These are phyloP conservation scores for Capsicum rhomboideum DNA, from an alignment of 257 asterid species.

Conservation along the genomic window DNA sequence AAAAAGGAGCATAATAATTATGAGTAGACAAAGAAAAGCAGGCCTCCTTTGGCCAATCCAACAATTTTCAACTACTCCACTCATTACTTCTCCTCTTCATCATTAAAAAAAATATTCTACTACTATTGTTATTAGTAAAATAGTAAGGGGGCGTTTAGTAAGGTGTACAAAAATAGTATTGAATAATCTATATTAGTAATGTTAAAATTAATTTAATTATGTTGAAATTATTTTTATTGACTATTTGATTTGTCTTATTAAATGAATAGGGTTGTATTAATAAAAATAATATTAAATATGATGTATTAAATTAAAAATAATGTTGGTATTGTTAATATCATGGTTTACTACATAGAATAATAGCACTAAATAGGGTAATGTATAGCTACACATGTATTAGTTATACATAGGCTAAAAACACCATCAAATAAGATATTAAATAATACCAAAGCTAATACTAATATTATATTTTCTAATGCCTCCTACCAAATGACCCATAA, in stretches of 20 bases:
- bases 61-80: conserved; percentile 13
- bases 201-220: not conserved
- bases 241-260: not conserved
- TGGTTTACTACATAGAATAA: too few relatives aligned
- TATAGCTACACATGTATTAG: too few relatives aligned
- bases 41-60: conserved; percentile 6
- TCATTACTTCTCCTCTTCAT: conserved; percentile 1
- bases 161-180: not conserved
- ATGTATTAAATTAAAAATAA: not conserved
- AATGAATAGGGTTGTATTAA: not conserved
- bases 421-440: not conserved
- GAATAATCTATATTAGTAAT: too few relatives aligned
- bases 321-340: not conserved
- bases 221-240: not conserved
- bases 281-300: not conserved
- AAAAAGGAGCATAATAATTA: conserved; percentile 8
- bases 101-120: not conserved
- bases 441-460: not conserved
- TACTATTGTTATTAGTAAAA: not conserved
- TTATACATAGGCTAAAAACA: not conserved
- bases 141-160: not conserved
- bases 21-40: conserved; percentile 15
- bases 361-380: too few relatives aligned
- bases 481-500: too few relatives aligned
- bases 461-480: not conserved